Evolutionary conservation across 1,284 basidiomycete species (phyloP).

Genomic region (Neotropicomus parvogracilis): DNA sequence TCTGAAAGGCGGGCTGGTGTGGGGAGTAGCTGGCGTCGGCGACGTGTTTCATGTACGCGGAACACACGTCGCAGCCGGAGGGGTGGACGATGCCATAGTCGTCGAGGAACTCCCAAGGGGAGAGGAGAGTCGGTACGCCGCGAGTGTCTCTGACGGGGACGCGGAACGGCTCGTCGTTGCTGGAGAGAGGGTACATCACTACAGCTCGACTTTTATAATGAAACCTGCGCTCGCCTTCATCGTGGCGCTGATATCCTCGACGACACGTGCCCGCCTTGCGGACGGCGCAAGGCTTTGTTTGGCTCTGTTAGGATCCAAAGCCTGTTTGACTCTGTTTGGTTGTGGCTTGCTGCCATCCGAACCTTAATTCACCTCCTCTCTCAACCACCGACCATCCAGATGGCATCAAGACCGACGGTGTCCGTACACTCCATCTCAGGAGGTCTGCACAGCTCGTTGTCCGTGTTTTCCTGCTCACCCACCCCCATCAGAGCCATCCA

Average conservation of each 20-base stretch:
- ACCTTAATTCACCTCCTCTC: slow-evolving; percentile 15
- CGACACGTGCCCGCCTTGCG: slow-evolving; percentile 30
- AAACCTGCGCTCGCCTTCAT: background rate
- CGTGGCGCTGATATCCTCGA: slow-evolving; percentile 30
- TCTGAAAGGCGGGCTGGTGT: slow-evolving; percentile 37
- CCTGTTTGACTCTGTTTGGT: background rate
- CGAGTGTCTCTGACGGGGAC: slow-evolving; percentile 28
- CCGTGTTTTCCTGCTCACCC: background rate
- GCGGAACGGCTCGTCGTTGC: slow-evolving; percentile 33
- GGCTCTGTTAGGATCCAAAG: slow-evolving; percentile 21
- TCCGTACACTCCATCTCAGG: slow-evolving; percentile 75
- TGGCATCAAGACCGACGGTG: slow-evolving; percentile 90
- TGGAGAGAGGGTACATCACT: slow-evolving; percentile 33
- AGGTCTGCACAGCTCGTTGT: slow-evolving; percentile 39
- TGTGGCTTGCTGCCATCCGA: slow-evolving; percentile 32
- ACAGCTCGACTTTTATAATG: background rate
- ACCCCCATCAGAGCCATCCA: slow-evolving; percentile 65
- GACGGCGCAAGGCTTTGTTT: slow-evolving; percentile 30
- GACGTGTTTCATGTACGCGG: slow-evolving; percentile 41
- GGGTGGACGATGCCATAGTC: slow-evolving; percentile 43
- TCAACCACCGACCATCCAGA: slow-evolving; percentile 37
- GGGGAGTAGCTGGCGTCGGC: slow-evolving; percentile 38
- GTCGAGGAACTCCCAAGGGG: slow-evolving; percentile 39
- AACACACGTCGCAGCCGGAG: slow-evolving; percentile 38
- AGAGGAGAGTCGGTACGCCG: slow-evolving; percentile 32